A percentile compares a stretch with the other conserved stretches of the same genome.
These are phyloP conservation scores for Actinomucor elegans DNA, from an alignment of 371 early-diverging fungal genomes.

Conservation along the genomic window DNA sequence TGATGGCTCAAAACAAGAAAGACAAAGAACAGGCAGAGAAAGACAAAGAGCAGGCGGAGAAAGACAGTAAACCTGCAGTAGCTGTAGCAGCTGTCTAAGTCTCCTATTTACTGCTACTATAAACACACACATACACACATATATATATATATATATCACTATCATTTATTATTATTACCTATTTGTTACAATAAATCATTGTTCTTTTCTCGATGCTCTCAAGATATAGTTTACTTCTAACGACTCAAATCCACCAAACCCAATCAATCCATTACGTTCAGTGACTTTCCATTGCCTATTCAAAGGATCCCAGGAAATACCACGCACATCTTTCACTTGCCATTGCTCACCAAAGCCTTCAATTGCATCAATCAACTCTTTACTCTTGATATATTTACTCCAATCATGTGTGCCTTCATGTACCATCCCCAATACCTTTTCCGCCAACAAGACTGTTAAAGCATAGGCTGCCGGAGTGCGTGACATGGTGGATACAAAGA, in stretches of 20 bases:
- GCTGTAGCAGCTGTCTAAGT: constrained; percentile 9
- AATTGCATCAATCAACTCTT: constrained; percentile 23
- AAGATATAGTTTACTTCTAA: constrained; percentile 52
- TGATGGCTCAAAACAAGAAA: constrained; percentile 1
- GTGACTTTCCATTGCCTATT: constrained; percentile 38
- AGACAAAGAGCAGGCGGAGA: not conserved
- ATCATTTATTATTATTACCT: not conserved
- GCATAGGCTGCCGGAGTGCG: constrained; percentile 77
- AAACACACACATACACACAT: not conserved
- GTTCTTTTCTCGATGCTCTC: constrained; percentile 34
- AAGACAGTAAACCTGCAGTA: not conserved
- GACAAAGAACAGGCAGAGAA: not conserved
- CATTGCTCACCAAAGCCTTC: constrained; percentile 40
- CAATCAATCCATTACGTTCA: constrained; percentile 32
- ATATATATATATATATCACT: too few species aligned
- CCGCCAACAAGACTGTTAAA: constrained; percentile 84
- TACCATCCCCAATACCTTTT: constrained; percentile 78
- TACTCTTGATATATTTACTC: constrained; percentile 73
- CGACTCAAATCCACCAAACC: constrained; percentile 35
- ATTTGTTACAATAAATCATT: constrained; percentile 12
- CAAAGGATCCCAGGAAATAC: constrained; percentile 49
- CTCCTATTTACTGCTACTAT: not conserved
- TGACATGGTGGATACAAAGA: constrained; percentile 91
- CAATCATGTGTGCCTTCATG: constrained; percentile 89
- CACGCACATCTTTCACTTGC: constrained; percentile 45